These are phyloP conservation scores for Phytophthora tubulina DNA, from an alignment of 352 stramenopile genomes.

Conservation along the genomic window DNA sequence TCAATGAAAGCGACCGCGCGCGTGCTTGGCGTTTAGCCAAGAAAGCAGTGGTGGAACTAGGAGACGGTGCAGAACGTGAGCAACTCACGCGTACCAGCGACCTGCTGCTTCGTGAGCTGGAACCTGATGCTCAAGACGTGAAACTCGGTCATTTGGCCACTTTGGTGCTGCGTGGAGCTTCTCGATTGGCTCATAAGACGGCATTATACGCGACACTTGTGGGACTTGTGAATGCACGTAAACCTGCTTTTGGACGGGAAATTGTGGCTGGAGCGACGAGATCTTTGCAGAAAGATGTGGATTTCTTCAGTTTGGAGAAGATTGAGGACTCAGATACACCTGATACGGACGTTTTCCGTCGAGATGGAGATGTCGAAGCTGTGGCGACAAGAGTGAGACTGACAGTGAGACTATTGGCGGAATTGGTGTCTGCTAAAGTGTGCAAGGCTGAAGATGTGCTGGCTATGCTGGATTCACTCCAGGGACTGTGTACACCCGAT, in stretches of 20 bases:
- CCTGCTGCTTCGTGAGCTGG: conserved; percentile 63
- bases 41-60: conserved; percentile 78
- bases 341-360: conserved; percentile 33
- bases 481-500: conserved; percentile 69
- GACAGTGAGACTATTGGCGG: conserved; percentile 70
- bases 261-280: conserved; percentile 51
- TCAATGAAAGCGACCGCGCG: conserved; percentile 71
- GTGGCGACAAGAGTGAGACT: conserved; percentile 65
- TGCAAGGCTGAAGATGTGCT: conserved; percentile 73
- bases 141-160: conserved; percentile 67
- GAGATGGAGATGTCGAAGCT: conserved; percentile 50
- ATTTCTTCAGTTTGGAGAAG: conserved; percentile 58
- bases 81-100: conserved; percentile 54
- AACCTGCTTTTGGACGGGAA: conserved; percentile 61
- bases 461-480: conserved; percentile 64
- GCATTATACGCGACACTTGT: conserved; percentile 73
- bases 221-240: conserved; percentile 74
- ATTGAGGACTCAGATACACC: conserved; percentile 26
- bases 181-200: conserved; percentile 76
- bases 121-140: conserved; percentile 59
- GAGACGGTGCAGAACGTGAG: conserved; percentile 66
- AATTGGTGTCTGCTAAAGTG: conserved; percentile 67
- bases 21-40: conserved; percentile 78
- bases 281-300: conserved; percentile 65
- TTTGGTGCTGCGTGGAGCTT: conserved; percentile 63